phyloP scores from a whole-genome alignment of 257 asterid genomes.

The Solanum verrucosum region DNA sequence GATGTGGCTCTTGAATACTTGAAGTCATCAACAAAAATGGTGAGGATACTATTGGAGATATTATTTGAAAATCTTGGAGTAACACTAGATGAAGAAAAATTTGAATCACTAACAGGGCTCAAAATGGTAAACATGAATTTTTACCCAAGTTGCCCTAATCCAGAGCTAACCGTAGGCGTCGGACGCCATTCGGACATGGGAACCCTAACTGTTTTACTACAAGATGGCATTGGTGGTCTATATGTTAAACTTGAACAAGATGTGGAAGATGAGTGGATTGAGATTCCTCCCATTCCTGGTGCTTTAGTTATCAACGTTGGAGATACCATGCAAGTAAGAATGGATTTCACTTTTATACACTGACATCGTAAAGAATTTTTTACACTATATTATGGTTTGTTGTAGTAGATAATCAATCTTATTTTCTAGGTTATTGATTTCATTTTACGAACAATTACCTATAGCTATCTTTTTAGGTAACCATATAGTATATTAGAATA shows the following conservation, averaged over 20 bases:
- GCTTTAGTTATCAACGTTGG: slow-evolving; percentile 31
- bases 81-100: slow-evolving; percentile 7
- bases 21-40: slow-evolving; percentile 18
- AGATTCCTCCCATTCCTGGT: slow-evolving; percentile 25
- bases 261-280: slow-evolving; percentile 17
- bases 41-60: slow-evolving; percentile 16
- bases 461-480: not conserved
- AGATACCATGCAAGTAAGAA: slow-evolving; percentile 26
- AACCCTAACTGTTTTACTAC: slow-evolving; percentile 22
- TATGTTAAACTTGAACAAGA: slow-evolving; percentile 26
- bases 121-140: slow-evolving; percentile 33
- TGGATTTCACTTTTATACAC: not conserved
- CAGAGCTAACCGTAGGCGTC: slow-evolving; percentile 30
- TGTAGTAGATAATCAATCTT: not conserved
- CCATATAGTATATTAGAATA: not conserved
- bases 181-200: slow-evolving; percentile 35
- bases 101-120: slow-evolving; percentile 12
- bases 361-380: not conserved
- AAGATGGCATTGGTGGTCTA: slow-evolving; percentile 38
- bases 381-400: not conserved
- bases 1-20: slow-evolving; percentile 17
- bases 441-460: not conserved
- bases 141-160: slow-evolving; percentile 27
- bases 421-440: not conserved
- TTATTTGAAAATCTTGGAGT: slow-evolving; percentile 14